A percentile compares a stretch with the other conserved stretches of the same genome.
Conservation (phyloP, 805 yeast species). For the Nakazawaea populi region DNA sequence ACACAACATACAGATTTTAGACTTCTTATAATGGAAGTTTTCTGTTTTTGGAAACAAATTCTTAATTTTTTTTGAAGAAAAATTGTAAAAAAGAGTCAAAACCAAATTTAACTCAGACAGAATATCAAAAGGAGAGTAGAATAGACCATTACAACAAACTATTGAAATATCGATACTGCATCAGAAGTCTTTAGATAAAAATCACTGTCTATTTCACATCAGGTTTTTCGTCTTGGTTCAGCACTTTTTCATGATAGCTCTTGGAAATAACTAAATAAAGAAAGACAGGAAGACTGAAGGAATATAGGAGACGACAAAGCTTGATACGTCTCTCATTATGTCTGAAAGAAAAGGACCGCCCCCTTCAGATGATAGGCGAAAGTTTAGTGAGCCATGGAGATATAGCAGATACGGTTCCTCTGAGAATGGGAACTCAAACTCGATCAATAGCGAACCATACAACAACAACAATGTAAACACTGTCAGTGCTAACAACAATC, state of each 20-base stretch:
- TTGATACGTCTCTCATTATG: neutral
- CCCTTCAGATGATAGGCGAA: constrained; percentile 8
- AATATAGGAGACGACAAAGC: neutral
- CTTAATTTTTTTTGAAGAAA: neutral
- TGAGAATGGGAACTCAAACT: neutral
- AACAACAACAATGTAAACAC: neutral
- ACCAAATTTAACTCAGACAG: no score
- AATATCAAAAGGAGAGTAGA: neutral
- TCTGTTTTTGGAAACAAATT: neutral
- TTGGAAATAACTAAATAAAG: neutral
- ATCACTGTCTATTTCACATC: no score
- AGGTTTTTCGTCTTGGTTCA: no score
- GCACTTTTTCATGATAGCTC: neutral
- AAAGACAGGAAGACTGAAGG: neutral
- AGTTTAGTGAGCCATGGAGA: constrained; percentile 7
- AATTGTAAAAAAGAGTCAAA: neutral
- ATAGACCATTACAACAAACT: neutral
- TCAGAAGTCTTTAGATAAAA: no score
- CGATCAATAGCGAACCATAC: neutral
- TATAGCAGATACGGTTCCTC: constrained; percentile 3
- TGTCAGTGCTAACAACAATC: neutral
- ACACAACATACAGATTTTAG: neutral
- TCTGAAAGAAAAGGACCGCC: constrained; percentile 10
- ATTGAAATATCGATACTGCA: no score
- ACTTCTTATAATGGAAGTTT: neutral